Evolutionary conservation across 768 basidiomycete species (phyloP).

Genomic region (Boletus vermiculosoides): DNA sequence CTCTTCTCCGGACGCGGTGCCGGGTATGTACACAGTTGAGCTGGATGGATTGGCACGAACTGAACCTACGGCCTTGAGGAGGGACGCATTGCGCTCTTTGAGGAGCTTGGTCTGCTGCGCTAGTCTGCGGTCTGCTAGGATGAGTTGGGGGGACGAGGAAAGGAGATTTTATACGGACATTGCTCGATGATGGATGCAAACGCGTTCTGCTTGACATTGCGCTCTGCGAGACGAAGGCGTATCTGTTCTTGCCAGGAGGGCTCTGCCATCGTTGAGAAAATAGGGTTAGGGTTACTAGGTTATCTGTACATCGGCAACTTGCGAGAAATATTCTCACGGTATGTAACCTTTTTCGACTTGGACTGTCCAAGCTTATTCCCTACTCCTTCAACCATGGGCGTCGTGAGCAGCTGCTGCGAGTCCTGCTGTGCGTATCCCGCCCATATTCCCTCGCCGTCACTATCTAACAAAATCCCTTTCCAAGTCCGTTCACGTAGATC

Average conservation of each 20-base stretch:
- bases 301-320: conserved; percentile 13
- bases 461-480: conserved; percentile 22
- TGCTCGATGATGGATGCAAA: conserved; percentile 88
- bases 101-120: conserved; percentile 90
- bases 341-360: conserved; percentile 16
- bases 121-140: conserved; percentile 73
- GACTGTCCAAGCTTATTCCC: conserved; percentile 1
- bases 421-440: conserved; percentile 63
- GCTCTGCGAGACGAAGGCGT: conserved; percentile 73
- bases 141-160: conserved; percentile 11
- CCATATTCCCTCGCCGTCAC: conserved; percentile 4
- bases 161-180: conserved; percentile 53
- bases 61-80: conserved; percentile 79
- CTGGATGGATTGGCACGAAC: conserved; percentile 62
- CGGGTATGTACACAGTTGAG: conserved; percentile 60
- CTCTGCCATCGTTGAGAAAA: conserved; percentile 61
- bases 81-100: conserved; percentile 88
- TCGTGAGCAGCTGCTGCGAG: conserved; percentile 77
- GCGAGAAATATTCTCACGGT: conserved; percentile 27
- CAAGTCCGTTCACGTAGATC: conserved; percentile 80
- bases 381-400: conserved; percentile 54
- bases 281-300: conserved; percentile 30
- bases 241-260: conserved; percentile 84
- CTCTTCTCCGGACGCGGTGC: conserved; percentile 63
- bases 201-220: conserved; percentile 78